These are phyloP conservation scores for Phoenix dactylifera DNA, from an alignment of 176 grass and related monocot genomes.

Conservation along the genomic window DNA sequence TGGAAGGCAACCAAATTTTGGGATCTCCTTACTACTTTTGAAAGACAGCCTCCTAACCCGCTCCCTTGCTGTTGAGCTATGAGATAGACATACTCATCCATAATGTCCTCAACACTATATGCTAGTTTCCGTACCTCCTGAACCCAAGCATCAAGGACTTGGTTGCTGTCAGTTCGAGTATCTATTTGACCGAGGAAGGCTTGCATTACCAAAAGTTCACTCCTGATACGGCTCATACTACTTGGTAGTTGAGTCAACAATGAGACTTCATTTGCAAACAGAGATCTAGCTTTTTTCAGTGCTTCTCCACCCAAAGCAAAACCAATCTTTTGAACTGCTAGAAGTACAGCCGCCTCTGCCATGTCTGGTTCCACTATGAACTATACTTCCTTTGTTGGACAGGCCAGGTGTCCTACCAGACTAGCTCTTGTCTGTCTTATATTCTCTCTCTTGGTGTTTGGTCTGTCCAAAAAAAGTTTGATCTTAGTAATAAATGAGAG, in stretches of 20 bases:
- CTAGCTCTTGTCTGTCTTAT: too few species aligned
- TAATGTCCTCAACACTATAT: background rate
- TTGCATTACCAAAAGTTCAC: slow-evolving; percentile 5
- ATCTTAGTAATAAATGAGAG: too few species aligned
- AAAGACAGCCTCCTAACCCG: background rate
- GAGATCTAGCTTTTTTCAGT: background rate
- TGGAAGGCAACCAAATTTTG: background rate
- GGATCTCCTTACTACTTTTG: background rate
- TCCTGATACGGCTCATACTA: background rate
- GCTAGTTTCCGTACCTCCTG: slow-evolving; percentile 1
- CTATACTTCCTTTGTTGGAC: too few species aligned
- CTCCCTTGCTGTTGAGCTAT: background rate
- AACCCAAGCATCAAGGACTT: slow-evolving; percentile 1
- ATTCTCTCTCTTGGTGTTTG: too few species aligned
- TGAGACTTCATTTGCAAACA: background rate
- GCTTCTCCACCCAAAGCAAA: background rate
- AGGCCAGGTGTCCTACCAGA: too few species aligned
- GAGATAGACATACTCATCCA: slow-evolving; percentile 1
- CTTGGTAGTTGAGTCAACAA: background rate
- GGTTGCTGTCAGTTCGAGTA: background rate
- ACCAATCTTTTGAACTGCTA: background rate
- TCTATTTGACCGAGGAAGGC: background rate
- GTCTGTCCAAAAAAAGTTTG: too few species aligned
- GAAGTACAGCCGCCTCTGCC: slow-evolving; percentile 8
- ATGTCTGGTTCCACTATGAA: background rate